phyloP scores from a whole-genome alignment of 192 early-diverging fungal genomes.

The Coemansia sp. region DNA sequence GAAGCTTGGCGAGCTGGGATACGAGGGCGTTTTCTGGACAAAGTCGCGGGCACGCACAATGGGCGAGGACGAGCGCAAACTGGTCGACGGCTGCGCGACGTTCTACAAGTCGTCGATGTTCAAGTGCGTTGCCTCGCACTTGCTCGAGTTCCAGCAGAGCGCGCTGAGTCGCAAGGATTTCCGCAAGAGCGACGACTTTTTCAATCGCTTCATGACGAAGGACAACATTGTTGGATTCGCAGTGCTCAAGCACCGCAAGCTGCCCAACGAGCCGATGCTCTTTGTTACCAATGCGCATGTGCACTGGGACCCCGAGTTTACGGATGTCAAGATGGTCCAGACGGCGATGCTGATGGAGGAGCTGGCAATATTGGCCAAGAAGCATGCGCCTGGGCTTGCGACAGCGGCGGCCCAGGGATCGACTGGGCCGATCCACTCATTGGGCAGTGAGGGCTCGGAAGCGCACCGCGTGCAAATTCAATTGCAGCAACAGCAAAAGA shows the following conservation, averaged over 20 bases:
- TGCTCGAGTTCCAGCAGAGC: constrained; percentile 94
- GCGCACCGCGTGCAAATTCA: constrained; percentile 49
- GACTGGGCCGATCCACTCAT: background rate
- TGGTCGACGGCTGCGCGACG: constrained; percentile 95
- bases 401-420: background rate
- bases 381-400: constrained; percentile 32
- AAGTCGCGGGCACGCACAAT: constrained; percentile 96
- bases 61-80: constrained; percentile 81
- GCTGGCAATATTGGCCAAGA: constrained; percentile 65
- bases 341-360: constrained; percentile 93
- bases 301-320: constrained; percentile 91
- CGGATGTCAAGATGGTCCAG: constrained; percentile 96
- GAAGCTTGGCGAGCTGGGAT: constrained; percentile 67
- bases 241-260: constrained; percentile 81
- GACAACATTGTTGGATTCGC: constrained; percentile 91
- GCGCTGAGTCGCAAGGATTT: constrained; percentile 87
- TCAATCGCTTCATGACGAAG: constrained; percentile 97
- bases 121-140: constrained; percentile 75
- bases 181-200: constrained; percentile 89
- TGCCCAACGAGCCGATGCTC: constrained; percentile 60
- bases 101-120: constrained; percentile 90
- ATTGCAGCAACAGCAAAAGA: constrained; percentile 54
- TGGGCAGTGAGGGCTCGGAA: constrained; percentile 33
- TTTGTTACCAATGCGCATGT: constrained; percentile 90
- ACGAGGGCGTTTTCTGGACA: constrained; percentile 91